Conservation (phyloP, 2,329 filamentous ascomycete species). For the Exophiala calicioides region DNA sequence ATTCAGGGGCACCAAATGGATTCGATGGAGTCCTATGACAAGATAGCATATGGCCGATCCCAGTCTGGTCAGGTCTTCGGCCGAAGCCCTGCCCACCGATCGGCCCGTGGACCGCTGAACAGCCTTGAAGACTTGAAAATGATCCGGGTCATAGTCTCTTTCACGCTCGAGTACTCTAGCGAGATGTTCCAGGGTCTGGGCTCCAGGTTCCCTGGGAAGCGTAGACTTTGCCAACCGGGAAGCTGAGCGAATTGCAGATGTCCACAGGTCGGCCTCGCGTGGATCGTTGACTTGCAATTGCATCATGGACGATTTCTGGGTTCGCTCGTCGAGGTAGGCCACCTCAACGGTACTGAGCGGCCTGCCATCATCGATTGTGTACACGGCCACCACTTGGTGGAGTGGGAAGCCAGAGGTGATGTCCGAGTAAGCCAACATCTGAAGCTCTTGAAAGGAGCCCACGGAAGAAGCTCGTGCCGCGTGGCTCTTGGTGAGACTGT, state of each 20-base stretch:
- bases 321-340: slow-evolving; percentile 67
- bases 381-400: slow-evolving; percentile 67
- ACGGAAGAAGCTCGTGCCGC: slow-evolving; percentile 60
- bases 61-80: slow-evolving; percentile 66
- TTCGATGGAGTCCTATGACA: slow-evolving; percentile 67
- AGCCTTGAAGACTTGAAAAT: slow-evolving; percentile 69
- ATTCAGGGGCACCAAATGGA: slow-evolving; percentile 67
- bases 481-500: slow-evolving; percentile 43
- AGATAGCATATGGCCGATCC: slow-evolving; percentile 67
- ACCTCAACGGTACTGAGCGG: slow-evolving; percentile 68
- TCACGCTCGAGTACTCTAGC: slow-evolving; percentile 64
- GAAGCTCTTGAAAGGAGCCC: slow-evolving; percentile 62
- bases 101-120: slow-evolving; percentile 64
- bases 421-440: slow-evolving; percentile 59
- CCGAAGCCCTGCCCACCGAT: slow-evolving; percentile 57
- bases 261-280: slow-evolving; percentile 67
- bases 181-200: slow-evolving; percentile 61
- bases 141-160: slow-evolving; percentile 66
- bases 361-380: slow-evolving; percentile 66
- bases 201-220: slow-evolving; percentile 49
- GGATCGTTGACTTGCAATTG: slow-evolving; percentile 65
- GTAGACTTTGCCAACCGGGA: slow-evolving; percentile 36
- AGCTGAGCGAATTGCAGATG: slow-evolving; percentile 61
- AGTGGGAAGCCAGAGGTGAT: slow-evolving; percentile 58
- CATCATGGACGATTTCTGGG: slow-evolving; percentile 61